phyloP scores from a whole-genome alignment of 2,329 filamentous ascomycete genomes.

The Microdochium nivale region DNA sequence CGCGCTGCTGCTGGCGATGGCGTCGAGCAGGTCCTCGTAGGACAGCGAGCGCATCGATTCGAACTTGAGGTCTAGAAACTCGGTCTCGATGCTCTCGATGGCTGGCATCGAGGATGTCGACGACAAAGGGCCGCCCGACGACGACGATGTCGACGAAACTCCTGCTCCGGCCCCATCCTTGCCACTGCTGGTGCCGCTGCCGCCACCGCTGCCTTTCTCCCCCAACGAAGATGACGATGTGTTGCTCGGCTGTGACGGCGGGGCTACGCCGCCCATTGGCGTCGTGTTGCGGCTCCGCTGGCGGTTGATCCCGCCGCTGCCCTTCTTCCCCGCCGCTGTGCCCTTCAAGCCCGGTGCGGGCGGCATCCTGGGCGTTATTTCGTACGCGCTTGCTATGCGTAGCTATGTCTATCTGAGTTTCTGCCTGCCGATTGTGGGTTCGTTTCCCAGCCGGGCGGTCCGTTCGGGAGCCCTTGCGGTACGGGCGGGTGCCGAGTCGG shows the following conservation, averaged over 20 bases:
- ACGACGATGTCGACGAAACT: neutral
- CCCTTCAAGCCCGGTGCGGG: conserved; percentile 51
- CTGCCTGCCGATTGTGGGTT: too few relatives aligned
- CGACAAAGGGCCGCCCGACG: neutral
- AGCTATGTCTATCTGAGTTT: neutral
- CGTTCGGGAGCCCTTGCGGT: too few relatives aligned
- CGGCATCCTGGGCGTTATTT: conserved; percentile 36
- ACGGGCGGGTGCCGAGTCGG: too few relatives aligned
- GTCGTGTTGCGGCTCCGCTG: conserved; percentile 73
- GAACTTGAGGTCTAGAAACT: conserved; percentile 58
- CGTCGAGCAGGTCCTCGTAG: conserved; percentile 64
- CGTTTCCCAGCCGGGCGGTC: too few relatives aligned
- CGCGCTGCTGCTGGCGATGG: conserved; percentile 38
- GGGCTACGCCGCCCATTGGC: conserved; percentile 46
- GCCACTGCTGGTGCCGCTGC: conserved; percentile 4
- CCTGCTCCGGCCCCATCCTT: neutral
- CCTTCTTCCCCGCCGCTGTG: conserved; percentile 51
- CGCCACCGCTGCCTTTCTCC: neutral
- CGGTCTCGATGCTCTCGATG: conserved; percentile 47
- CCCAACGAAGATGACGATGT: conserved; percentile 19
- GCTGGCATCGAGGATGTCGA: conserved; percentile 30
- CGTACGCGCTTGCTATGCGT: neutral
- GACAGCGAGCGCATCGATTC: conserved; percentile 50
- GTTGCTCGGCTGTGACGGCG: conserved; percentile 21
- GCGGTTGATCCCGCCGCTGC: conserved; percentile 47